Evolutionary conservation across 2,329 filamentous ascomycete species (phyloP), one percentile per base, ranked within the genome.

Genomic region (Mycogone perniciosa): DNA sequence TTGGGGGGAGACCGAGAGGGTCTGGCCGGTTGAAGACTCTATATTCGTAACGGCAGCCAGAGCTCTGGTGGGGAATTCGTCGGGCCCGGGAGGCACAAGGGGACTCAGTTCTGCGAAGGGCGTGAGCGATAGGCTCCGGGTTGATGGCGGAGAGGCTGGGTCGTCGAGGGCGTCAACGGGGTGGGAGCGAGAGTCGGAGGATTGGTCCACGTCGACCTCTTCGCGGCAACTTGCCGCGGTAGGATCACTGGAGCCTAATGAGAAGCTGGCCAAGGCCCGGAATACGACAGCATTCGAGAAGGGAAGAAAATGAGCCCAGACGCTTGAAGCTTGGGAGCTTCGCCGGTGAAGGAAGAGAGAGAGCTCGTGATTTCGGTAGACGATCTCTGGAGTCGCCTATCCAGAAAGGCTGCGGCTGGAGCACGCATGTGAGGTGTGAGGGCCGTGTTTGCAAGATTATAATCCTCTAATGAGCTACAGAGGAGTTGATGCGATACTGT

Each of bases 111-210:
- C 69, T 65, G 74, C 73, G 67, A 68, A 56, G 58, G 65, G 66
- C 61, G 71, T 70, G 72, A 67, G 73, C 63, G 74, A 65, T 69
- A 77, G 64, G 68, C 69, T 67, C 64, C 71, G 67, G 61, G 74
- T 68, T 69, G 71, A 68, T 59, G 71, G 77, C 76, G 79, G 76
- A 67, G 72, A 76, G 72, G 77, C 69, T 76, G 80, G 79, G 76
- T 77, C 70, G 82, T 84, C 84, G 81, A 85, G 72, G 75, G 77
- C 58, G 60, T 62, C 56, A 51, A 61, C 59, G 63, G 63, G 60
- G 59, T 57, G 62, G 59, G 62, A 65, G 59, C 59, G 62, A 57
- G 66, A 55, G 59, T 61, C 58, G 58, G 61, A 64, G 59, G 64
- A 60, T 62, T 59, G 62, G 62, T 72, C 70, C 70, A 72, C 68